Evolutionary conservation across 192 early-diverging fungal genomes (phyloP).

Genomic region (Mortierella hygrophila): DNA sequence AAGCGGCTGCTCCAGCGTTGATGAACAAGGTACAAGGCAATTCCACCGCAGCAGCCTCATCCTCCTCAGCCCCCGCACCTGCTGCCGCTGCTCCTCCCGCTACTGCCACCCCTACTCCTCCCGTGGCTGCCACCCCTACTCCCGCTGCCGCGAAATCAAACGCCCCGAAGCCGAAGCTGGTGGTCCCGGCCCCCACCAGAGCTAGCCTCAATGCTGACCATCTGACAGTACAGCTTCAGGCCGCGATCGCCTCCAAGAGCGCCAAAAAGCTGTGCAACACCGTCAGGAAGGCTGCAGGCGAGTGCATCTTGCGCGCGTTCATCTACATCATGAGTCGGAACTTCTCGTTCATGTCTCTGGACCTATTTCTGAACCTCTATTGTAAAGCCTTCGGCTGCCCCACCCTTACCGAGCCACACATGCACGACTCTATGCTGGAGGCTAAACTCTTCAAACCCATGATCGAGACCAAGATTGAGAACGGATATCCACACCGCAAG

Average conservation of each 20-base stretch:
- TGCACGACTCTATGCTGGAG: not conserved
- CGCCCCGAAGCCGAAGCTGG: not conserved
- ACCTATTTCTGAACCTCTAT: slow-evolving; percentile 7
- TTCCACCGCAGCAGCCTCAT: not conserved
- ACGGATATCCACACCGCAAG: not conserved
- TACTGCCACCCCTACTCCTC: not conserved
- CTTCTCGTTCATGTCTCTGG: slow-evolving; percentile 8
- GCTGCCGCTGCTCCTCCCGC: not conserved
- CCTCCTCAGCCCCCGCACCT: not conserved
- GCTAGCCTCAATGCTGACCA: not conserved
- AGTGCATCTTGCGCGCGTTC: slow-evolving; percentile 15
- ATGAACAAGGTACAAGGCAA: not conserved
- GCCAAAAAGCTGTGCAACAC: not conserved
- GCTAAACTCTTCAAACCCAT: not conserved
- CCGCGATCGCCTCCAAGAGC: not conserved
- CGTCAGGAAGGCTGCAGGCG: slow-evolving; percentile 15
- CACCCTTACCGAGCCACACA: not conserved
- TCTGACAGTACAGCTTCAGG: not conserved
- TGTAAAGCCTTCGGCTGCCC: slow-evolving; percentile 1
- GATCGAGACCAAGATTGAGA: not conserved
- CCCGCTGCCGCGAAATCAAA: not conserved
- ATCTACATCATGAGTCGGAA: slow-evolving; percentile 9
- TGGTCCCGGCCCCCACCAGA: not conserved
- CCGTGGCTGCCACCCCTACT: not conserved
- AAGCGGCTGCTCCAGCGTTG: not conserved